phyloP scores from a whole-genome alignment of 805 yeast genomes.

The Cyberlindnera sargentensis region DNA sequence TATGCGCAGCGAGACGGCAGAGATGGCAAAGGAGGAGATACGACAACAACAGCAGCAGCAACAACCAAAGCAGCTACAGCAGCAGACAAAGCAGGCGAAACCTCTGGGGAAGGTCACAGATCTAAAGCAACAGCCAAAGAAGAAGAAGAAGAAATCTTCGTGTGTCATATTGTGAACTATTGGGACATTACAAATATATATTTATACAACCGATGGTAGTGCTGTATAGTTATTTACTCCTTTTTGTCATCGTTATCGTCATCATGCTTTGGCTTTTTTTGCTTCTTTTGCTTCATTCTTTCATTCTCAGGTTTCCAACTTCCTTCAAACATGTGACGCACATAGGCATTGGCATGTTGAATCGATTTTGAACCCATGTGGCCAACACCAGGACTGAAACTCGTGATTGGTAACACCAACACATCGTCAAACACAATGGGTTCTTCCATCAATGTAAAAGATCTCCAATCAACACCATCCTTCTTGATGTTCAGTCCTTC shows the following conservation, averaged over 20 bases:
- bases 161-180: conserved; percentile 16
- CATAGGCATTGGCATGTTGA: conserved; percentile 46
- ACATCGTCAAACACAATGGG: conserved; percentile 63
- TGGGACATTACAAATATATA: not conserved
- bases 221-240: too few species aligned
- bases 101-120: conserved; percentile 14
- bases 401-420: conserved; percentile 62
- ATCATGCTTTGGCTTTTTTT: not conserved
- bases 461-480: conserved; percentile 47
- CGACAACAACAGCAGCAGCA: conserved; percentile 1
- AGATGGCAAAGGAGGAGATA: conserved; percentile 2
- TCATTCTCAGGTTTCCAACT: conserved; percentile 43
- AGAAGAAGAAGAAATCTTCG: conserved; percentile 23
- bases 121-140: conserved; percentile 1
- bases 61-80: conserved; percentile 1
- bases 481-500: conserved; percentile 20
- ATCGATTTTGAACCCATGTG: conserved; percentile 54
- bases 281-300: conserved; percentile 4
- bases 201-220: too few species aligned
- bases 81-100: conserved; percentile 6
- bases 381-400: conserved; percentile 61
- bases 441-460: conserved; percentile 50
- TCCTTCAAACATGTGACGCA: conserved; percentile 57
- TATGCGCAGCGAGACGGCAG: conserved; percentile 55
- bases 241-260: too few species aligned